Conservation (phyloP, 2,329 filamentous ascomycete genomes). For the Fusarium sulawesiense region DNA sequence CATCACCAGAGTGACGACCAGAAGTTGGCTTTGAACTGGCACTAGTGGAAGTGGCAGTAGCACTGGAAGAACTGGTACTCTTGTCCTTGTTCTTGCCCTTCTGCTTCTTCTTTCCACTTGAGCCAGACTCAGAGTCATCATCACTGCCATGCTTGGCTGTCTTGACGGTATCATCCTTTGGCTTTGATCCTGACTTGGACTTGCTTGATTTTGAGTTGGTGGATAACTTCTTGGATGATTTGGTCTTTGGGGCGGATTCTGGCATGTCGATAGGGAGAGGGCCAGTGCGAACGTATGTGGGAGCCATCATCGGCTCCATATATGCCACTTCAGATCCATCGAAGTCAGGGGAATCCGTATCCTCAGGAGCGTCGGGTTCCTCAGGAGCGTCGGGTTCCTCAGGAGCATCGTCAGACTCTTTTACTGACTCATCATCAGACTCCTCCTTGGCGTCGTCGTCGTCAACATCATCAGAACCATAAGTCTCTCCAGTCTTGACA, state of each 20-base stretch:
- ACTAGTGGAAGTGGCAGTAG: background rate
- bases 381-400: background rate
- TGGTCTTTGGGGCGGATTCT: background rate
- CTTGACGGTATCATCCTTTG: background rate
- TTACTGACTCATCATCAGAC: background rate
- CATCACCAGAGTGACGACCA: background rate
- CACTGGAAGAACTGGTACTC: background rate
- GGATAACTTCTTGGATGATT: background rate
- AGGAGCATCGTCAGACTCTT: background rate
- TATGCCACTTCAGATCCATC: background rate
- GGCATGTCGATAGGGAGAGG: background rate
- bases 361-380: too few species aligned
- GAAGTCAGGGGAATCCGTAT: background rate
- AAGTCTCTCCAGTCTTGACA: background rate
- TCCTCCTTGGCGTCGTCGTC: background rate
- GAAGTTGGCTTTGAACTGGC: background rate
- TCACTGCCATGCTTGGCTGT: background rate
- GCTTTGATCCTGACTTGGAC: background rate
- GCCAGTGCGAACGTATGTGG: background rate
- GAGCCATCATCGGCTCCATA: conserved; percentile 15
- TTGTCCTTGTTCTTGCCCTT: conserved; percentile 6
- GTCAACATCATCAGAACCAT: background rate
- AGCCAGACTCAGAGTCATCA: background rate
- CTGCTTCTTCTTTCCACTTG: background rate
- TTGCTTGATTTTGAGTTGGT: background rate